These are phyloP conservation scores for Dissophora ornata DNA, from an alignment of 192 early-diverging fungal species.

Conservation along the genomic window DNA sequence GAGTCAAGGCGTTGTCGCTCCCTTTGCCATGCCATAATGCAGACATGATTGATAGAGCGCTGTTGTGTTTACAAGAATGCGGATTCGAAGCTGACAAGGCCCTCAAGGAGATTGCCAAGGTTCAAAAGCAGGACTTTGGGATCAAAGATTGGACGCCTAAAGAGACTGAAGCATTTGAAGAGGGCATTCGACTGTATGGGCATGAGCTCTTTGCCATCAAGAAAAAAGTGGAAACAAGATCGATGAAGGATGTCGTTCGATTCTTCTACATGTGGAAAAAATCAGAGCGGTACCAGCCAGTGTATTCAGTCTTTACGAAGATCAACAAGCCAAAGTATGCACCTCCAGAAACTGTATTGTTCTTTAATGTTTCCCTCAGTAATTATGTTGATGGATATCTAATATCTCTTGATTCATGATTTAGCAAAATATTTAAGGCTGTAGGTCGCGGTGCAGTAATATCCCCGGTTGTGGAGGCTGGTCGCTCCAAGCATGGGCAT, in stretches of 20 bases:
- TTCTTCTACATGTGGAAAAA: constrained; percentile 72
- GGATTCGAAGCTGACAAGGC: constrained; percentile 70
- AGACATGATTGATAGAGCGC: constrained; percentile 74
- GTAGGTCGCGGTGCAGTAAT: constrained; percentile 30
- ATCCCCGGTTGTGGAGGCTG: constrained; percentile 29
- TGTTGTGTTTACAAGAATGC: constrained; percentile 62
- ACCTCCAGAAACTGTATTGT: no score
- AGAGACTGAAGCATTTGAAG: constrained; percentile 69
- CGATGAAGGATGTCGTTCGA: constrained; percentile 69
- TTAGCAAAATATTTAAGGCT: constrained; percentile 62
- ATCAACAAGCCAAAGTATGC: constrained; percentile 66
- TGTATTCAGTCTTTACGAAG: constrained; percentile 70
- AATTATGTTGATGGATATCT: no score
- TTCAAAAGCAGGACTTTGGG: constrained; percentile 62
- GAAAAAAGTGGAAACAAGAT: constrained; percentile 55
- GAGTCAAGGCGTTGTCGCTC: constrained; percentile 43
- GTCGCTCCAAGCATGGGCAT: constrained; percentile 43
- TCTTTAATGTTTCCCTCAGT: no score
- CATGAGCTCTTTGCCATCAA: constrained; percentile 75
- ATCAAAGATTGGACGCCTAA: constrained; percentile 67
- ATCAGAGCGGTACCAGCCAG: constrained; percentile 67
- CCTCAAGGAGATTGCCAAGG: constrained; percentile 58
- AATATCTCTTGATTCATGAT: background rate
- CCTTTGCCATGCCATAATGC: constrained; percentile 61
- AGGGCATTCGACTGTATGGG: constrained; percentile 69